Percentiles rank a stretch among this genome's conserved stretches.
phyloP scores from a whole-genome alignment of 23 red algal genomes.

The Pyropia haitanensis region DNA sequence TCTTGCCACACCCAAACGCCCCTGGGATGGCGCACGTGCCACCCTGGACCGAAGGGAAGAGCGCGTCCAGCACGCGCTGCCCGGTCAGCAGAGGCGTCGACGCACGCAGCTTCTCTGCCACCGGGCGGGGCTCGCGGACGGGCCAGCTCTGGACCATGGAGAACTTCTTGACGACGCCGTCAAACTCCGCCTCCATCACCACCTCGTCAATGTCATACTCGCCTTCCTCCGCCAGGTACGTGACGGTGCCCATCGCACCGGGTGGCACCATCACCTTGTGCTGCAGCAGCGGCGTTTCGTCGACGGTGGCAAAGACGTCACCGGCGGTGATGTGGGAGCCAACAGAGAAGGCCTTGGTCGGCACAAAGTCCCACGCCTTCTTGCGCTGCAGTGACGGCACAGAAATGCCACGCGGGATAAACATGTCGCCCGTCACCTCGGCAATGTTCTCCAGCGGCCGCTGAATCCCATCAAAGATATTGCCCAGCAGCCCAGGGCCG shows the following conservation, averaged over 20 bases:
- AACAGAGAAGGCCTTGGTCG: conserved; percentile 36
- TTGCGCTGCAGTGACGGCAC: conserved; percentile 73
- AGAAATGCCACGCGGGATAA: conserved; percentile 91
- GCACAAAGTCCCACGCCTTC: conserved; percentile 81
- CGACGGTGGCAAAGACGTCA: conserved; percentile 66
- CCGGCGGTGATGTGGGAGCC: conserved; percentile 80
- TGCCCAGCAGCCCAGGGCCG: conserved; percentile 86
- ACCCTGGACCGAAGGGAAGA: conserved; percentile 96
- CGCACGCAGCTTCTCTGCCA: conserved; percentile 88
- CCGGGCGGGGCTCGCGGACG: conserved; percentile 85
- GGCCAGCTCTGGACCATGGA: conserved; percentile 97
- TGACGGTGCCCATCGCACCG: conserved; percentile 74
- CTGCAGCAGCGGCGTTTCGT: conserved; percentile 75
- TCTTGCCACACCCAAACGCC: conserved; percentile 97
- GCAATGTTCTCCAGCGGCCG: conserved; percentile 96
- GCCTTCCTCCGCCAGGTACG: conserved; percentile 69
- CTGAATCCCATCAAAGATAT: conserved; percentile 97
- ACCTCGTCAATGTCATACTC: conserved; percentile 89
- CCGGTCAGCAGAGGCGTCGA: conserved; percentile 84
- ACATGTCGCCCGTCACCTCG: conserved; percentile 57
- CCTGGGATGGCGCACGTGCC: conserved; percentile 98
- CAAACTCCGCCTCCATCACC: conserved; percentile 71
- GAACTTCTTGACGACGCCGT: conserved; percentile 57
- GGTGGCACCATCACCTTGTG: conserved; percentile 95
- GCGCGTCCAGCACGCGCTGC: conserved; percentile 93